A percentile compares a stretch with the other conserved stretches of the same genome.
Evolutionary conservation across 345 rosid genomes (phyloP).

Genomic region (Gossypium turneri): DNA sequence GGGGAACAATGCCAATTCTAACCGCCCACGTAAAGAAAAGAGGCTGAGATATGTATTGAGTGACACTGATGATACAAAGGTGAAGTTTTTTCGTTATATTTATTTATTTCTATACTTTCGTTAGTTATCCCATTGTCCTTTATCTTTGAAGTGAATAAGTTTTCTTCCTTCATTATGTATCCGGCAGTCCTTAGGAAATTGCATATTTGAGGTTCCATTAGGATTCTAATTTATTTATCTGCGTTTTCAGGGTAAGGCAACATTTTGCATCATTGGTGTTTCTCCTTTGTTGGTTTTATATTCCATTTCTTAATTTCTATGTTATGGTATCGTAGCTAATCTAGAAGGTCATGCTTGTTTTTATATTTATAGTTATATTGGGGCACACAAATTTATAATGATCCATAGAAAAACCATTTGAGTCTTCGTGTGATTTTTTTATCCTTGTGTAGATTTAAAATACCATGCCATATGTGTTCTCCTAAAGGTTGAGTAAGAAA

Average conservation of each 20-base stretch:
- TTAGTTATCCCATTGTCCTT: background rate
- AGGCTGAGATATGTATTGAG: conserved; percentile 83
- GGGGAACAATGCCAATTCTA: conserved; percentile 79
- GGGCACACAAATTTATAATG: background rate
- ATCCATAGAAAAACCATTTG: background rate
- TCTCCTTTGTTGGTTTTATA: background rate
- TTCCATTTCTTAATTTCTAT: background rate
- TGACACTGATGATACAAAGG: conserved; percentile 77
- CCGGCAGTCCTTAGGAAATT: background rate
- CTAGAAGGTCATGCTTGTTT: background rate
- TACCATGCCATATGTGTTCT: background rate
- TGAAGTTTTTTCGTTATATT: conserved; percentile 23
- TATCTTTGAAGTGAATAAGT: background rate
- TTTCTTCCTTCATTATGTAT: background rate
- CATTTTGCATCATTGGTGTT: background rate
- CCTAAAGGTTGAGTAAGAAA: background rate
- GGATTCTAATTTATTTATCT: background rate
- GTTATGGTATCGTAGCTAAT: background rate
- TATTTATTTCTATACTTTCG: background rate
- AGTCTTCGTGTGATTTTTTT: background rate
- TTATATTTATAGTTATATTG: background rate
- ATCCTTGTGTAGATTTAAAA: background rate
- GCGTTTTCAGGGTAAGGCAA: background rate
- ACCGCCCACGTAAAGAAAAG: conserved; percentile 93
- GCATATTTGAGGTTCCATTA: background rate